Percentiles rank a stretch among this genome's conserved stretches.
These are phyloP conservation scores for Verbena officinalis DNA, from an alignment of 257 asterid species.

Conservation along the genomic window DNA sequence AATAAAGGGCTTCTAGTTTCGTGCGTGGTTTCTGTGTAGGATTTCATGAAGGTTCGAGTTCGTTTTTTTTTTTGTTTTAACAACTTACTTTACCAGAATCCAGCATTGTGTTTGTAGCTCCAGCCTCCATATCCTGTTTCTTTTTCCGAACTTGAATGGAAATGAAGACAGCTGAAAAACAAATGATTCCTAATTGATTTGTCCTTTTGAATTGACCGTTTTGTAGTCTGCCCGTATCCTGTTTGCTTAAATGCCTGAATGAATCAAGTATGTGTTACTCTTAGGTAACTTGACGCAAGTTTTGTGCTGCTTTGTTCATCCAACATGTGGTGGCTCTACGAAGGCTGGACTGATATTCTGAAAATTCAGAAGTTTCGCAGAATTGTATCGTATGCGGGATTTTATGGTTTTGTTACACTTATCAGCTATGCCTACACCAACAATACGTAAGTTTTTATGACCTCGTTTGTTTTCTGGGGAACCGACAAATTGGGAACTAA, in stretches of 20 bases:
- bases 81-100: neutral
- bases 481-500: neutral
- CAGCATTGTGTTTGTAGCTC: neutral
- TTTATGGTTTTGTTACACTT: constrained; percentile 64
- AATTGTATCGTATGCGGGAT: constrained; percentile 73
- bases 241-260: constrained; percentile 50
- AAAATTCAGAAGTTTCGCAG: constrained; percentile 92
- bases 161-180: neutral
- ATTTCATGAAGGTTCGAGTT: constrained; percentile 1
- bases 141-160: neutral
- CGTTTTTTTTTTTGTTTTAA: neutral
- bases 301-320: constrained; percentile 9
- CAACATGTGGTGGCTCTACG: constrained; percentile 49
- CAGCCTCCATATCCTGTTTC: neutral
- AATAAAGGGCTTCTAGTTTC: neutral
- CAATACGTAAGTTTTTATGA: constrained; percentile 67
- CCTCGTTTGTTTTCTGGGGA: neutral
- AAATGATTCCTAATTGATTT: neutral
- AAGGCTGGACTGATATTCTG: constrained; percentile 65
- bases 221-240: neutral
- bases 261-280: constrained; percentile 13
- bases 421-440: constrained; percentile 75
- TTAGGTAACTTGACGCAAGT: constrained; percentile 25
- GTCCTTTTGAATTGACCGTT: neutral
- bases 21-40: neutral